Evolutionary conservation across 1,139 yeast genomes (phyloP), one percentile per base, ranked within the genome.

Genomic region (Petasospora fabianii): DNA sequence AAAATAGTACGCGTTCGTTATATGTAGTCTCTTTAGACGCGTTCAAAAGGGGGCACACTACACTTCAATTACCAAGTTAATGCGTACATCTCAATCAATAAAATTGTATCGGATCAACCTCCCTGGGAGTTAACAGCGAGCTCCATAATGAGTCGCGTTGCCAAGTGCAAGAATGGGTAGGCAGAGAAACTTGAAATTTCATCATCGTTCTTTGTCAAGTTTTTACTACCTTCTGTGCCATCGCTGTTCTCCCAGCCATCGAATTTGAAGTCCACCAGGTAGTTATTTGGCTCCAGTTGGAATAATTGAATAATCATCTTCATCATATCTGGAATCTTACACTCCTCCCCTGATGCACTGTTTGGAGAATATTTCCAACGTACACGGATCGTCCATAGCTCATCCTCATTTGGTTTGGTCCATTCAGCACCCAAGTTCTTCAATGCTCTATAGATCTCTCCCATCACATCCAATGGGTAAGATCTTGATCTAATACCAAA

Each of bases 401-500:
- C 98, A 55, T 84, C 92, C 55, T 85, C 95, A 0, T 90, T 79
- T 10, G 96, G 96, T 54, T 81, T 81, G 12, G 95, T 88, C 98
- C 98, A 92, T 61, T 92, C 97, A 1, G 98, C 97, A 4, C 97
- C 97, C 40, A 94, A 69, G 55, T 86, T 87, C 64, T 85, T 85
- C 55, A 92, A 71, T 0, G 98, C 98, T 32, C 97, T 73, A 63
- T 94, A 92, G 30, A 92, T 90, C 59, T 94, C 99, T 21, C 97
- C 97, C 98, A 92, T 92, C 8, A 92, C 98, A 61, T 92, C 99
- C 50, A 92, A 70, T 27, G 99, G 98, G 59, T 92, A 92, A 1
- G 97, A 87, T 55, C 97, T 75, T 9, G 97, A 87, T 56, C 99
- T 73, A 46, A 92, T 92, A 46, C 99, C 99, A 59, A 94, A 94